These are phyloP conservation scores for Ophiocordyceps camponoti-leonardi DNA, from an alignment of 2,329 filamentous ascomycete genomes.

Conservation along the genomic window DNA sequence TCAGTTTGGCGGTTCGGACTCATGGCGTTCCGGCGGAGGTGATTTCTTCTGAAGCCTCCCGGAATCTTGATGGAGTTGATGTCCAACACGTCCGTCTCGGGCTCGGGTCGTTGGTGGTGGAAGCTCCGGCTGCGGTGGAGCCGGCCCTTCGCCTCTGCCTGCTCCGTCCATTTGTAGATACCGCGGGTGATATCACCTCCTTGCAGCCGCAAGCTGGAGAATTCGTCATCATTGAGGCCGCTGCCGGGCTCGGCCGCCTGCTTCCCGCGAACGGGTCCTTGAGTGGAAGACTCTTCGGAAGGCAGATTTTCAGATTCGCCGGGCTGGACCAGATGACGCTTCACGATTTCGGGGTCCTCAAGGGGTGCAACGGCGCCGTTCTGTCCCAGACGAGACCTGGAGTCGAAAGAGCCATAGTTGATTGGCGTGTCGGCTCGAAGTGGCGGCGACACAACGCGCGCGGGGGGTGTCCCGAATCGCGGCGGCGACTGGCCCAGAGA, in stretches of 20 bases:
- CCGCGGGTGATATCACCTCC: conserved; percentile 88
- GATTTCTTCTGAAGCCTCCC: conserved; percentile 85
- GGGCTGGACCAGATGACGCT: conserved; percentile 69
- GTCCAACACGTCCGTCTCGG: conserved; percentile 64
- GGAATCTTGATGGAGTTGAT: conserved; percentile 86
- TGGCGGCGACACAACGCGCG: conserved; percentile 38
- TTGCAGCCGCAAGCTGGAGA: conserved; percentile 83
- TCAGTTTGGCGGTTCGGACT: conserved; percentile 30
- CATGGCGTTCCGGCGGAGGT: conserved; percentile 57
- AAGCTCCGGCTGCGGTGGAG: conserved; percentile 79
- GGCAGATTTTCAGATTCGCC: conserved; percentile 25
- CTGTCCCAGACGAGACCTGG: conserved; percentile 37
- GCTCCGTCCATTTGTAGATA: conserved; percentile 93
- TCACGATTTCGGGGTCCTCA: conserved; percentile 85
- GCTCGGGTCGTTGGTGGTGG: conserved; percentile 55
- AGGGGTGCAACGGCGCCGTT: conserved; percentile 36
- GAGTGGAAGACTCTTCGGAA: conserved; percentile 27
- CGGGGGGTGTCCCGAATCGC: conserved; percentile 48
- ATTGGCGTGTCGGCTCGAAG: conserved; percentile 36
- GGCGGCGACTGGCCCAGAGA: conserved; percentile 55
- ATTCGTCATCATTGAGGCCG: conserved; percentile 54
- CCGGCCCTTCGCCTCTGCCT: conserved; percentile 54
- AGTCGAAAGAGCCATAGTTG: conserved; percentile 76
- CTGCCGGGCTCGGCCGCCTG: conserved; percentile 23
- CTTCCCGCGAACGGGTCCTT: conserved; percentile 35